Conservation (phyloP, 2,329 filamentous ascomycete species). For the Ascochyta lentis region DNA sequence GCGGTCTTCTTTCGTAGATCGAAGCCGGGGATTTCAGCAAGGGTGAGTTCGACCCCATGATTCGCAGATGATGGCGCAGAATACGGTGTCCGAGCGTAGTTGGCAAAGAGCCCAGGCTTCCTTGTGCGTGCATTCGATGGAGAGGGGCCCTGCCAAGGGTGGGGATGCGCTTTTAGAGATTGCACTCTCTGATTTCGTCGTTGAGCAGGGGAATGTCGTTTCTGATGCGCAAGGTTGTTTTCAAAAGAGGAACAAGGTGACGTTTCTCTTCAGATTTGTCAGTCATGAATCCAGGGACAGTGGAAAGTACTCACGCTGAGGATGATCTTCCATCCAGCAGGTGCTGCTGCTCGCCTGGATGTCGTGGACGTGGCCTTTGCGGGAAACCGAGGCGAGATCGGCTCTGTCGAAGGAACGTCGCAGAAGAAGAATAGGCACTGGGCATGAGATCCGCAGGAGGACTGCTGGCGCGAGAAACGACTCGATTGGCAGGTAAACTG, state of each 20-base stretch:
- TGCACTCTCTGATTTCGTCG: neutral
- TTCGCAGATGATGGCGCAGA: neutral
- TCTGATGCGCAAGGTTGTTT: neutral
- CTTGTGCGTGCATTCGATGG: no score
- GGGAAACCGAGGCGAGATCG: no score
- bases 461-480: neutral
- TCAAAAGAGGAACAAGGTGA: neutral
- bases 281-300: neutral
- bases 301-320: neutral
- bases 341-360: neutral
- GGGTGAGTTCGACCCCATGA: neutral
- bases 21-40: slow-evolving; percentile 25
- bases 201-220: neutral
- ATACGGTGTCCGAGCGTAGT: neutral
- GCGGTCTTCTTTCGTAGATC: slow-evolving; percentile 23
- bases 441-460: no score
- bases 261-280: neutral
- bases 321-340: neutral
- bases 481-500: neutral
- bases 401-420: no score
- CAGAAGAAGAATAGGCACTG: no score
- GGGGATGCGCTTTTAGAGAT: no score
- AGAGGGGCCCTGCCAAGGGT: no score
- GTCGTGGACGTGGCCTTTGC: neutral
- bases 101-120: neutral